Conservation (phyloP, 1,284 basidiomycete genomes). For the Hemileia vastatrix region DNA sequence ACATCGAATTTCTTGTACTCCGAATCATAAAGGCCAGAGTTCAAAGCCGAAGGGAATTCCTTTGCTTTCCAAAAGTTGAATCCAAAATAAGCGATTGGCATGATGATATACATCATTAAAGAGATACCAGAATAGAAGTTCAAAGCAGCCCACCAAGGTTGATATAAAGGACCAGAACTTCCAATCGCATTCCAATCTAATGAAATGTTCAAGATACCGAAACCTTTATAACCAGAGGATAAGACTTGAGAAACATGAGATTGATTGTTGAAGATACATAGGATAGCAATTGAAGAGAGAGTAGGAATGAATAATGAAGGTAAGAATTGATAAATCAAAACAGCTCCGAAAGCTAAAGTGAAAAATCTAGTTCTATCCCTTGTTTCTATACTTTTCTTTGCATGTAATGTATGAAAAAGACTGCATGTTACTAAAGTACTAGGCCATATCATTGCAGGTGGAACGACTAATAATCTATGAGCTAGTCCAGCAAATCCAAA, state of each 20-base stretch:
- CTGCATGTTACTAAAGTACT: constrained; percentile 48
- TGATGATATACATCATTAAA: constrained; percentile 49
- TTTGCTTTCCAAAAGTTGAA: constrained; percentile 48
- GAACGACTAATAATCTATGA: constrained; percentile 40
- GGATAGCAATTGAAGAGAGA: constrained; percentile 48
- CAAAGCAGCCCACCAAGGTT: constrained; percentile 49
- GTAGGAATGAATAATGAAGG: constrained; percentile 49
- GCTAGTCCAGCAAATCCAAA: constrained; percentile 43
- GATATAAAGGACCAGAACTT: constrained; percentile 48
- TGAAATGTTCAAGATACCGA: constrained; percentile 50
- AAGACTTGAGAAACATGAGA: constrained; percentile 47
- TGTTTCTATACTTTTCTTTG: constrained; percentile 42
- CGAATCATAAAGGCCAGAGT: constrained; percentile 45
- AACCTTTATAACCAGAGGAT: constrained; percentile 49
- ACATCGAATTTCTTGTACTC: constrained; percentile 45
- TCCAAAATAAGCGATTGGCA: constrained; percentile 47
- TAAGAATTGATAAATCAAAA: constrained; percentile 49
- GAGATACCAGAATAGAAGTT: constrained; percentile 41
- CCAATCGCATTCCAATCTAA: constrained; percentile 51
- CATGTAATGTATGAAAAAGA: constrained; percentile 51
- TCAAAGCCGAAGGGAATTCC: constrained; percentile 45
- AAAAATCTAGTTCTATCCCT: constrained; percentile 47
- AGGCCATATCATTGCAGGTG: constrained; percentile 47
- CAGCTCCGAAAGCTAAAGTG: constrained; percentile 45
- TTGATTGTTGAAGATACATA: constrained; percentile 48